Base-by-base conservation (phyloP, 2,329 filamentous ascomycete species). In the Paecilomyces formosus region DNA sequence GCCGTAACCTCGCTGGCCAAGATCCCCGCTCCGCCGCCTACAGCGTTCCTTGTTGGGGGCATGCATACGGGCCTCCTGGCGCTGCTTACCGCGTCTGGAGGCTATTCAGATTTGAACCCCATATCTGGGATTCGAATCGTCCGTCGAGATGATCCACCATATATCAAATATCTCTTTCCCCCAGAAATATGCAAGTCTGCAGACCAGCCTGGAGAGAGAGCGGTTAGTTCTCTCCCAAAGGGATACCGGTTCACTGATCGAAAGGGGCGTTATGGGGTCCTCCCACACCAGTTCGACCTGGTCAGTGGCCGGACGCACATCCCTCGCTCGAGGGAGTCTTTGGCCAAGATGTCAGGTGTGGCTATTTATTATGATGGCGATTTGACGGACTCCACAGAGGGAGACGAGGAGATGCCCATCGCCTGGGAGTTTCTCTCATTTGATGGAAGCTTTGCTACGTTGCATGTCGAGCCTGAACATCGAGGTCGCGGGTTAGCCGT, bases 381-480 rank as follows among this genome's bases (percentile, higher is more conserved):
- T 21, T 15, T 22, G 15, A 53, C n/a, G 6, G n/a, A 11, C 28
- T 22, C 55, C 11, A 31, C 21, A 3, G 53, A 58, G 6, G 55
- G 24, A 13, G n/a, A 22, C 49, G 61, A 65, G 18, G 66, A 68
- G 45, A 64, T 63, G 57, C 74, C 75, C 12, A 58, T 78, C 56
- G 75, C 69, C 2, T 78, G 76, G 76, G 72, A 66, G 0, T 76
- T 78, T 51, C 60, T 78, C 3, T 68, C 70, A 3, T 60, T 69
- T 21, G 76, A 78, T 59, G 74, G 70, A 2, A 68, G 69, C 11
- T 54, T 78, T 13, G 67, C 71, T 11, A 72, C 71, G 28, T 57
- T 78, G 50, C 72, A 77, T 63, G 75, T 76, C 33, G 75, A 78
- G 57, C 69, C 69, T n/a, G 73, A 70, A 55, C 70, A 77, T 67